Evolutionary conservation across 352 stramenopile species (phyloP).

Genomic region (Globisporangium echinulatum): DNA sequence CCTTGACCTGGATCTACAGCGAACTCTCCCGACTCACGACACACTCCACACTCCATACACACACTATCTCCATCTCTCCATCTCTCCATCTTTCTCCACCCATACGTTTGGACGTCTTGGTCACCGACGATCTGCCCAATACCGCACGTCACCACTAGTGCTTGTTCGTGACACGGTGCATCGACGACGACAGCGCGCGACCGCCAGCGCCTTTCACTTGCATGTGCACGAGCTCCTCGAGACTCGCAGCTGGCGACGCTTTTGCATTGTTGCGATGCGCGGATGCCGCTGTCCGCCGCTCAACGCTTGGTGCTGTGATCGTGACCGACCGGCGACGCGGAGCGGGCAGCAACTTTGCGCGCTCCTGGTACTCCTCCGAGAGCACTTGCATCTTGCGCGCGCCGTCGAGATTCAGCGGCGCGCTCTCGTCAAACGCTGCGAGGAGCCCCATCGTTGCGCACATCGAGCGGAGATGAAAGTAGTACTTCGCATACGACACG

Average conservation of each 20-base stretch:
- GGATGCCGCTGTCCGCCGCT: conserved; percentile 16
- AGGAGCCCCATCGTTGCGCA: conserved; percentile 85
- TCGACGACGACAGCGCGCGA: conserved; percentile 27
- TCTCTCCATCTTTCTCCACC: background rate
- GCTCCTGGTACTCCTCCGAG: conserved; percentile 83
- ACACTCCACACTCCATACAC: conserved; percentile 2
- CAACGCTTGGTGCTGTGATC: conserved; percentile 50
- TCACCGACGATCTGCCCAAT: background rate
- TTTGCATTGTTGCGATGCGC: conserved; percentile 17
- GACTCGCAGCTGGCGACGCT: conserved; percentile 56
- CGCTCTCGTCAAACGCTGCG: conserved; percentile 66
- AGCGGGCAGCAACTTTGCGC: conserved; percentile 65
- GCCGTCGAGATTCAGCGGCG: conserved; percentile 73
- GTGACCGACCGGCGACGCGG: conserved; percentile 72
- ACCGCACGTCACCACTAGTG: conserved; percentile 3
- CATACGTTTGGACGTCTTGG: background rate
- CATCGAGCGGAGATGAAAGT: conserved; percentile 96
- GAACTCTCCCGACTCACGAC: conserved; percentile 6
- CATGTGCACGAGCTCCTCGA: conserved; percentile 84
- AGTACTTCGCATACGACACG: conserved; percentile 92
- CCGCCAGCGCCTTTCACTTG: conserved; percentile 64
- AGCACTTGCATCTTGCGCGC: conserved; percentile 85
- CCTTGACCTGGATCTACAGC: background rate
- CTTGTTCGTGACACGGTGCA: conserved; percentile 47
- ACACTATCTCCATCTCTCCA: background rate